A percentile compares a stretch with the other conserved stretches of the same genome.
Evolutionary conservation across 257 asterid species (phyloP).

Genomic region (Gentiana macrophylla): DNA sequence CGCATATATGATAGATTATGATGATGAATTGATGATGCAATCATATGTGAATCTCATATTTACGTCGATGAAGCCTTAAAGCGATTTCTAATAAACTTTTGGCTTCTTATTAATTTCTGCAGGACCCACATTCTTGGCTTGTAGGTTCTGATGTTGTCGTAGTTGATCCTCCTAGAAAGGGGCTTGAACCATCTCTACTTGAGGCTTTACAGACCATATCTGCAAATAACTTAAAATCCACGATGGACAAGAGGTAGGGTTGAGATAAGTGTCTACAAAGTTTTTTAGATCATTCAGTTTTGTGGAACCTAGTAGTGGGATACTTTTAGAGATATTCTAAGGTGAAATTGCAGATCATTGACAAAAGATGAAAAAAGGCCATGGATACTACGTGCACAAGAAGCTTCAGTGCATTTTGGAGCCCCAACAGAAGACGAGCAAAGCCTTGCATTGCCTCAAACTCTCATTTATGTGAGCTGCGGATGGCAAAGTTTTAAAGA

Average conservation of each 20-base stretch:
- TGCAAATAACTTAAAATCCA: slow-evolving; percentile 29
- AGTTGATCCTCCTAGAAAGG: slow-evolving; percentile 98
- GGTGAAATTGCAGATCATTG: slow-evolving; percentile 25
- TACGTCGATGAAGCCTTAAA: no score
- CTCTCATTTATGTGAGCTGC: slow-evolving; percentile 83
- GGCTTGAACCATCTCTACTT: slow-evolving; percentile 67
- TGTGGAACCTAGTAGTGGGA: neutral
- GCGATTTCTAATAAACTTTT: neutral
- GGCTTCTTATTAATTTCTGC: slow-evolving; percentile 8
- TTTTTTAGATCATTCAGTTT: neutral
- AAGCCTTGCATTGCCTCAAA: slow-evolving; percentile 49
- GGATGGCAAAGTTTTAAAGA: slow-evolving; percentile 96
- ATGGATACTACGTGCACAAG: slow-evolving; percentile 77
- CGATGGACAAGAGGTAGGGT: slow-evolving; percentile 39
- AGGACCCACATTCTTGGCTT: slow-evolving; percentile 93
- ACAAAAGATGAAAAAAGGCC: slow-evolving; percentile 69
- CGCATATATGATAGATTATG: no score
- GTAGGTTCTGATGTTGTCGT: slow-evolving; percentile 85
- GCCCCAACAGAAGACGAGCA: slow-evolving; percentile 33
- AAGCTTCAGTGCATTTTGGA: slow-evolving; percentile 45
- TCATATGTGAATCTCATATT: no score
- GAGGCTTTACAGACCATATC: slow-evolving; percentile 45
- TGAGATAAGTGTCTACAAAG: neutral
- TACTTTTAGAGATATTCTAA: neutral
- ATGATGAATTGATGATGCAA: no score